Evolutionary conservation across 306 rosid genomes (phyloP).

Genomic region (Cucumis hystrix): DNA sequence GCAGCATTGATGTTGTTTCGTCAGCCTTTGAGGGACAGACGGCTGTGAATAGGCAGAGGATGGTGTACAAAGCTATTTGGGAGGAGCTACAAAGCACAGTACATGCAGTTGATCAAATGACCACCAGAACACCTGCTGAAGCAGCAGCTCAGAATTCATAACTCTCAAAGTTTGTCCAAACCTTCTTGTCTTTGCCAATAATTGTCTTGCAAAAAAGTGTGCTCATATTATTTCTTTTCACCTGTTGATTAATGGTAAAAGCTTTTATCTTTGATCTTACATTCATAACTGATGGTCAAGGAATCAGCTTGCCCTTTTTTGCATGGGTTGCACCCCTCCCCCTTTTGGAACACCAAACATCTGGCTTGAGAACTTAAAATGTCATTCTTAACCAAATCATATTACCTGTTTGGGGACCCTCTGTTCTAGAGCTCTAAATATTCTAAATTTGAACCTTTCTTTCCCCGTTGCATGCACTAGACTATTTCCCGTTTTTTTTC

Average conservation of each 20-base stretch:
- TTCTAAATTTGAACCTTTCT: too few species aligned
- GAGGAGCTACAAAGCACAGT: slow-evolving; percentile 90
- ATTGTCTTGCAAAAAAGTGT: background rate
- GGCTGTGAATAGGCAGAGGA: slow-evolving; percentile 86
- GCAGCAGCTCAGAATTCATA: slow-evolving; percentile 25
- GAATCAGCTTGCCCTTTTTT: background rate
- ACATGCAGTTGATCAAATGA: slow-evolving; percentile 96
- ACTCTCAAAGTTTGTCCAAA: background rate
- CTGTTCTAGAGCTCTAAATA: too few species aligned
- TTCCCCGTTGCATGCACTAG: too few species aligned
- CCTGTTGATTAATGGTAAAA: background rate
- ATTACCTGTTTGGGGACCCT: too few species aligned
- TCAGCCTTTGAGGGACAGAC: slow-evolving; percentile 80
- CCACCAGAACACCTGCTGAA: slow-evolving; percentile 74
- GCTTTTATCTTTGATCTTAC: background rate
- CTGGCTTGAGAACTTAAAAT: too few species aligned
- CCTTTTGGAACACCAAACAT: too few species aligned
- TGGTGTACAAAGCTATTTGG: slow-evolving; percentile 96
- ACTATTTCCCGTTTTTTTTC: too few species aligned
- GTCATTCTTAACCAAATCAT: too few species aligned
- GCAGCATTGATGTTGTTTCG: slow-evolving; percentile 71
- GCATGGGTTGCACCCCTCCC: background rate
- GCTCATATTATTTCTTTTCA: background rate
- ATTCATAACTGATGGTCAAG: background rate
- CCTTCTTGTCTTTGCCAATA: background rate